Base-by-base conservation (phyloP, 2,329 filamentous ascomycete species). In the Lomentospora prolificans region DNA sequence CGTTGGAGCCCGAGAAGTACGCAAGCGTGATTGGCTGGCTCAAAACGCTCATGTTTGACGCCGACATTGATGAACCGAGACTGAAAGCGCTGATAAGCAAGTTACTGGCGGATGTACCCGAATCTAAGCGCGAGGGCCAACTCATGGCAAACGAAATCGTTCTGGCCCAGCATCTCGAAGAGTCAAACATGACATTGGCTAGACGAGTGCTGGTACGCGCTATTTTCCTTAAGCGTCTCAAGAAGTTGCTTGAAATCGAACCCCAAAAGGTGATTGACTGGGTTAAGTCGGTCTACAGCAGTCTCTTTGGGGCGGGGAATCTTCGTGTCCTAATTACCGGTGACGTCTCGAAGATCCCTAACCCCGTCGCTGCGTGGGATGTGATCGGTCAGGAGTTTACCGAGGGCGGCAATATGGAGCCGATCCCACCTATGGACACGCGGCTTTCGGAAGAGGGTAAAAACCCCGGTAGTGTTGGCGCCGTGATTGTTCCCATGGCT, bases 1-100 rank as follows among this genome's bases (percentile, higher is more conserved):
- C 94, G 63, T 84, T 94, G 5, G 94, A 99, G 69, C 82, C 86
- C 0, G 85, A 92, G 54, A 96, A 95, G 69, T 97, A 97, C 67
- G 76, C 81, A 46, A 84, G 84, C 0, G 85, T 89, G 2, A 86
- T 97, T 57, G 77, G 84, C 58, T 96, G 91, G 90, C 77, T 96
- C 10, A 85, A 84, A 19, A 87, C 88, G 10, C 80, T 97, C 69
- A 86, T 96, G 68, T 95, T 92, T 67, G 85, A 95, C 66, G 87
- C 89, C 39, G 77, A 96, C 53, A 96, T 97, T 64, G 92, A 97
- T 64, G 78, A 85, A 3, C 72, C 75, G 51, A 75, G 83, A 24
- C 73, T 86, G 53, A 79, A 78, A 61, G 81, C 88, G 60, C 74
- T 77, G 22, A 73, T 95, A 14, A 84, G 85, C 57, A 95, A 96